Conservation (phyloP, 352 stramenopile species). For the Phytopythium boreale region DNA sequence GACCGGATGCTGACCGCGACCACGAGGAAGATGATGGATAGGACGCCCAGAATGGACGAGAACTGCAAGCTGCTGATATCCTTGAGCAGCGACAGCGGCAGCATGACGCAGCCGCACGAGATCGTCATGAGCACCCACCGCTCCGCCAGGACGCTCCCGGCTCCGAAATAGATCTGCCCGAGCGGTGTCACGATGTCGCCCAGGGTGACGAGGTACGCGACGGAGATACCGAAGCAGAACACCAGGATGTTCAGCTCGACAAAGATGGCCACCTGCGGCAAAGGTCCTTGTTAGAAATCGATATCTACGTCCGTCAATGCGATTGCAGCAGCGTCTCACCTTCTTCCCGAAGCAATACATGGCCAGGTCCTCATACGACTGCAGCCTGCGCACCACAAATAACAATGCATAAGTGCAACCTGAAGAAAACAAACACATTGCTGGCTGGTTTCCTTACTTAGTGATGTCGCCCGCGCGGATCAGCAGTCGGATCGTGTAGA, state of each 20-base stretch:
- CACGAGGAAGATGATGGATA: constrained; percentile 86
- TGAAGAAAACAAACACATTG: neutral
- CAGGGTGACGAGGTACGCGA: constrained; percentile 82
- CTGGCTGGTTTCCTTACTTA: constrained; percentile 37
- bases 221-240: constrained; percentile 84
- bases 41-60: constrained; percentile 77
- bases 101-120: constrained; percentile 74
- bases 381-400: constrained; percentile 40
- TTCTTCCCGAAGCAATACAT: constrained; percentile 84
- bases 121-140: constrained; percentile 82
- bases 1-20: constrained; percentile 76
- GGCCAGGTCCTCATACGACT: constrained; percentile 84
- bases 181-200: constrained; percentile 80
- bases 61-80: constrained; percentile 87
- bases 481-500: constrained; percentile 83
- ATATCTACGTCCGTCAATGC: neutral
- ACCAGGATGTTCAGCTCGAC: constrained; percentile 84
- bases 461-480: constrained; percentile 76
- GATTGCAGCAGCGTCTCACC: constrained; percentile 10
- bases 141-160: constrained; percentile 51
- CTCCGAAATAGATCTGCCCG: constrained; percentile 68
- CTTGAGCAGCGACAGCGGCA: constrained; percentile 77
- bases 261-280: constrained; percentile 64
- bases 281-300: neutral
- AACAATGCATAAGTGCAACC: neutral